phyloP scores from a whole-genome alignment of 257 asterid genomes.

The Rhazya stricta region DNA sequence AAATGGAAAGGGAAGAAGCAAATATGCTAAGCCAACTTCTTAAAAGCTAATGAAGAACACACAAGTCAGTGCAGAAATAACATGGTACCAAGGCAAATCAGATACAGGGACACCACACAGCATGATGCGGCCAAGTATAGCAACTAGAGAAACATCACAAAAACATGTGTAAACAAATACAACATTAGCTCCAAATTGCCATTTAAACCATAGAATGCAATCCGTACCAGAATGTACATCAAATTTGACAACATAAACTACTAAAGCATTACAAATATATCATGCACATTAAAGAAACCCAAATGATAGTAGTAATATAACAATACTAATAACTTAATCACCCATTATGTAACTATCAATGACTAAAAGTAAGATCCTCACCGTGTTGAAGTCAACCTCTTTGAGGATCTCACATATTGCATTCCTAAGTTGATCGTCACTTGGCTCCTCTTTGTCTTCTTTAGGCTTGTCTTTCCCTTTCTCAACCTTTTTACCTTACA shows the following conservation, averaged over 20 bases:
- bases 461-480: constrained; percentile 35
- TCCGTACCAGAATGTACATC: neutral
- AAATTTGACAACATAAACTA: neutral
- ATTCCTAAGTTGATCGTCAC: constrained; percentile 33
- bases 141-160: constrained; percentile 8
- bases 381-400: constrained; percentile 47
- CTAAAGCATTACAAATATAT: neutral
- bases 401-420: constrained; percentile 37
- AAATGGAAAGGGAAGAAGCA: neutral
- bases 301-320: neutral
- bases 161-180: neutral
- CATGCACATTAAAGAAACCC: no score
- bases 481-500: constrained; percentile 34
- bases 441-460: constrained; percentile 32
- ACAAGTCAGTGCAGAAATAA: neutral
- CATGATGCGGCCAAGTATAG: neutral
- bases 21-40: neutral
- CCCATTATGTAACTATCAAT: neutral
- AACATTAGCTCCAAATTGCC: neutral
- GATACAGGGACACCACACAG: neutral
- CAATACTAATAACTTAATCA: neutral
- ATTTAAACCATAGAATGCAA: neutral
- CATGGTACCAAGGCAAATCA: neutral
- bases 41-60: neutral
- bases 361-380: constrained; percentile 27